A percentile compares a stretch with the other conserved stretches of the same genome.
Evolutionary conservation across 2,329 filamentous ascomycete species (phyloP).

Genomic region (Colletotrichum tabaci): DNA sequence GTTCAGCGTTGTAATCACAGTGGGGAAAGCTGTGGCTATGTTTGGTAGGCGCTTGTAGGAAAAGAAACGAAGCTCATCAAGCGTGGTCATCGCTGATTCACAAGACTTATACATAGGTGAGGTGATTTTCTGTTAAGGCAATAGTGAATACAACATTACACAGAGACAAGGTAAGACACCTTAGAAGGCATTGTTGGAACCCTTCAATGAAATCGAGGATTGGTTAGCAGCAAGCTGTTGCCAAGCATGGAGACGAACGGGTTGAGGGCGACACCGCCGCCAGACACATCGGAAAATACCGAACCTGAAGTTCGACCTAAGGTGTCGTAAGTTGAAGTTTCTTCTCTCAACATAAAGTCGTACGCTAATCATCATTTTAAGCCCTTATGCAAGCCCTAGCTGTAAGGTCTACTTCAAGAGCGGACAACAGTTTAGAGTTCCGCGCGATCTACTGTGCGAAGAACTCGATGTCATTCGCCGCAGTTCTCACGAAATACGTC

Average conservation of each 20-base stretch:
- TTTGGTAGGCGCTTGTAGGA: background rate
- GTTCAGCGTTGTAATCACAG: background rate
- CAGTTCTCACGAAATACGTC: background rate
- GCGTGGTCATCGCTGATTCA: background rate
- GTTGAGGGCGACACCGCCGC: background rate
- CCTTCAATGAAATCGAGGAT: background rate
- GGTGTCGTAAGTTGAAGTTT: background rate
- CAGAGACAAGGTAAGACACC: background rate
- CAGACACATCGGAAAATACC: background rate
- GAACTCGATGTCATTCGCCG: background rate
- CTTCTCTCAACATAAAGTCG: background rate
- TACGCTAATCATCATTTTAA: background rate
- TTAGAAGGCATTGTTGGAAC: background rate
- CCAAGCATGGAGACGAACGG: background rate
- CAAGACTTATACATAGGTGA: background rate
- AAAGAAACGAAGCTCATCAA: background rate
- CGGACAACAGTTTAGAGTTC: background rate
- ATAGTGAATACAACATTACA: background rate
- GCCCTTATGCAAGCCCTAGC: background rate
- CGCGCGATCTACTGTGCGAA: background rate
- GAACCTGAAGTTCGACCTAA: background rate
- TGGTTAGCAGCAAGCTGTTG: background rate
- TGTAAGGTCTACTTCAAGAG: conserved; percentile 6
- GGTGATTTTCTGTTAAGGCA: background rate
- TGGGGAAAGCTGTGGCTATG: background rate